Base-by-base conservation (phyloP, 495 filamentous ascomycete genomes). In the Tuber calosporum region DNA sequence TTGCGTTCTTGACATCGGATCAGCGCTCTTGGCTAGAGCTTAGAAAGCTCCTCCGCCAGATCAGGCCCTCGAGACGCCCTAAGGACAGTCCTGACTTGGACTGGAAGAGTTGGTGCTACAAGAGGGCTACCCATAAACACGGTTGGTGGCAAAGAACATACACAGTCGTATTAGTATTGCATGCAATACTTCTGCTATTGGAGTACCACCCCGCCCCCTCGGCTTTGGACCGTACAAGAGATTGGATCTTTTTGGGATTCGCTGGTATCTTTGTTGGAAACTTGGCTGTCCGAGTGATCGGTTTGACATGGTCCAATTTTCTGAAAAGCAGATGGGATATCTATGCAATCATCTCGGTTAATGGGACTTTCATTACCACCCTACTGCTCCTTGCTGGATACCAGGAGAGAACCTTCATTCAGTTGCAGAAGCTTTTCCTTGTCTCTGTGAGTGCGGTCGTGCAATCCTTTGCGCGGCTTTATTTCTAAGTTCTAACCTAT, bases 11-110 rank as follows among this genome's bases (percentile, higher is more conserved):
- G 77, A 99, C 95, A 11, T 91, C 96, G 1, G 95, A 99, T 77
- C 95, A 99, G 83, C 89, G 95, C 75, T 96, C 94, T 0, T 99
- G 95, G 95, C 87, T 98, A 36, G 95, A 99, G 83, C 83, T 99
- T 77, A 87, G 95, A 69, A 99, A 99, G 84, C 86, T 97, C 30
- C 87, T 99, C 11, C 88, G 93, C 66, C 94, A 98, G 81, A 93
- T 99, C 26, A 92, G 93, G 2, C 95, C 95, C 4, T 97, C 94
- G 1, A 97, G 96, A 81, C 85, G 92, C 26, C 91, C 89, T 71
- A 91, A 92, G 17, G 90, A 91, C 71, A 89, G 89, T 48, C 90
- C 91, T 58, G 88, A 88, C 69, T 88, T 89, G 74, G 87, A 87
- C 70, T 96, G 92, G 91, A 90, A 91, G 82, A 89, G 90, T 77